A percentile compares a stretch with the other conserved stretches of the same genome.
Conservation (phyloP, 768 basidiomycete species). For the Mrakia hoshinonis region DNA sequence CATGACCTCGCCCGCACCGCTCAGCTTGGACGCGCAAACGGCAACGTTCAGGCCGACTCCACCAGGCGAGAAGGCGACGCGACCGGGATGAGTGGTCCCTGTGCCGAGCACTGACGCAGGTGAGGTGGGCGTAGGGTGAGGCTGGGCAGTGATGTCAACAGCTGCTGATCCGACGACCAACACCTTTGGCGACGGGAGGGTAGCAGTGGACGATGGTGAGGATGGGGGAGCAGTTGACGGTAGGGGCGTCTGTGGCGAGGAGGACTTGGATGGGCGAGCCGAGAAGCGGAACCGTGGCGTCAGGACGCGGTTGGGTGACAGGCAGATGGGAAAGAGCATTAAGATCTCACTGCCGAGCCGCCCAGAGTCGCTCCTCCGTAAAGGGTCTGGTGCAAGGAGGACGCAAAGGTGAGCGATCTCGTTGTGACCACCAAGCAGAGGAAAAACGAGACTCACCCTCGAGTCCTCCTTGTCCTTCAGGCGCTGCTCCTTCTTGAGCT, state of each 20-base stretch:
- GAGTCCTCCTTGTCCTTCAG: background rate
- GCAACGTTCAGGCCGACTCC: constrained; percentile 72
- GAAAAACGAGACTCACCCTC: constrained; percentile 1
- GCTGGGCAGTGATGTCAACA: constrained; percentile 49
- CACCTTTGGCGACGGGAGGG: constrained; percentile 40
- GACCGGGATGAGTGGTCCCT: constrained; percentile 52
- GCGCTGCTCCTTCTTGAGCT: constrained; percentile 9
- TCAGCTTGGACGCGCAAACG: constrained; percentile 68
- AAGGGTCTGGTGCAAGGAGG: too few species aligned
- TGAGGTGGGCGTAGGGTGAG: background rate
- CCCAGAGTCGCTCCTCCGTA: background rate
- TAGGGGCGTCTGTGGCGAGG: background rate
- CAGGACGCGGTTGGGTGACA: constrained; percentile 12
- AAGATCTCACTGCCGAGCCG: constrained; percentile 1
- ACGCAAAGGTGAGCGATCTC: background rate
- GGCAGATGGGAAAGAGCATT: background rate
- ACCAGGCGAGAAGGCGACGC: constrained; percentile 53
- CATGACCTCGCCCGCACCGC: constrained; percentile 39
- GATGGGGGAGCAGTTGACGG: background rate
- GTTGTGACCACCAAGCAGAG: background rate
- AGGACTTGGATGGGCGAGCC: constrained; percentile 10
- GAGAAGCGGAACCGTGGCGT: background rate
- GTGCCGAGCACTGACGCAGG: constrained; percentile 34
- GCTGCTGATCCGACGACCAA: constrained; percentile 79
- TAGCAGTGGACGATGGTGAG: background rate